phyloP scores from a whole-genome alignment of 2,329 filamentous ascomycete species.

The Alternaria angustiovoidea region DNA sequence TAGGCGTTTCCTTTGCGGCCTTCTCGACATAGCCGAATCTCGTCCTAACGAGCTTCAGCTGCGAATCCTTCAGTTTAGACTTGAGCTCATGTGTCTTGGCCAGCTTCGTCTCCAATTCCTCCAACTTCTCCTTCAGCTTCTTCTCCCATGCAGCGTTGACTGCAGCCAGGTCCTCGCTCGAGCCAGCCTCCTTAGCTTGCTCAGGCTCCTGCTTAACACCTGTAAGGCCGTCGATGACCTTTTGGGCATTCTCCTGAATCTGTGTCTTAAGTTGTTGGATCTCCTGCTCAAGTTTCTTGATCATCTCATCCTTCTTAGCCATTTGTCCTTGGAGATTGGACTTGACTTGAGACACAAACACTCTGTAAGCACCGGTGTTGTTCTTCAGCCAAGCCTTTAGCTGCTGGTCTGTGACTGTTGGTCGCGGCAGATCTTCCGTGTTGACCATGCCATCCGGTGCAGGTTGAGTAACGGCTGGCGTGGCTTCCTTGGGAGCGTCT shows the following conservation, averaged over 20 bases:
- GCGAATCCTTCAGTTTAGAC: slow-evolving; percentile 75
- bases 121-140: slow-evolving; percentile 47
- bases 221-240: slow-evolving; percentile 15
- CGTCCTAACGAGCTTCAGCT: slow-evolving; percentile 68
- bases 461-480: slow-evolving; percentile 6
- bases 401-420: slow-evolving; percentile 18
- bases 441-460: slow-evolving; percentile 26
- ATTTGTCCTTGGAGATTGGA: slow-evolving; percentile 15
- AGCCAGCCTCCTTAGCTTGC: slow-evolving; percentile 18
- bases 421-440: slow-evolving; percentile 31
- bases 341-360: slow-evolving; percentile 18
- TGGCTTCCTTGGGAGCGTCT: slow-evolving; percentile 12
- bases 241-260: slow-evolving; percentile 22
- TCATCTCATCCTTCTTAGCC: slow-evolving; percentile 5
- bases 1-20: slow-evolving; percentile 84
- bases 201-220: slow-evolving; percentile 23
- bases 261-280: slow-evolving; percentile 21
- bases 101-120: slow-evolving; percentile 60
- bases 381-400: slow-evolving; percentile 18
- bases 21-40: slow-evolving; percentile 82
- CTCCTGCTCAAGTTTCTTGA: slow-evolving; percentile 16
- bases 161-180: slow-evolving; percentile 27
- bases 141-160: slow-evolving; percentile 49
- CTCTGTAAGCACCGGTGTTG: slow-evolving; percentile 13
- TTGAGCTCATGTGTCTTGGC: slow-evolving; percentile 66